Evolutionary conservation across 176 grass and related monocot species (phyloP), one percentile per base, ranked within the genome.

Genomic region (Triticum timopheevii): DNA sequence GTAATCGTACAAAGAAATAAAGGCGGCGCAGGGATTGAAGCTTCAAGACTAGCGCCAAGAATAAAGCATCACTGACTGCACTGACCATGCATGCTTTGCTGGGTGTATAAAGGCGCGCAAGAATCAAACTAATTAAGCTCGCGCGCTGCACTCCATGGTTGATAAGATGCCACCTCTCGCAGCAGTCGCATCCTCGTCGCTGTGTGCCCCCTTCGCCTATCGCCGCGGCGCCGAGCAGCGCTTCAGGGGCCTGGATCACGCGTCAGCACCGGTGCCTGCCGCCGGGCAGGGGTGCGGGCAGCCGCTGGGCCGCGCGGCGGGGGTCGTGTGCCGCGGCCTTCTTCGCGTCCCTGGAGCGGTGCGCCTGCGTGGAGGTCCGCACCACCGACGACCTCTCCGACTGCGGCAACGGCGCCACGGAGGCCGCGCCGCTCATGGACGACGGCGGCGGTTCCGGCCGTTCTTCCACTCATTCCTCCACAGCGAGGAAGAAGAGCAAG

Each of bases 231-330:
- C 31, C 31, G 77, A 23, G 81, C 75, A 7, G 63, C 86, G 30
- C 49, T 12, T 8, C 27, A 34, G 49, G 49, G 5, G 31, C 13
- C 24, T 6, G 8, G 25, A 90, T 49, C 81, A 73, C 47, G 3
- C 88, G 23, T 22, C 73, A 5, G 79, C 27, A 6, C 66, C 78
- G 4, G 33, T 33, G 10, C n/a, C n/a, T n/a, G n/a, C n/a, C n/a
- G n/a, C n/a, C n/a, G n/a, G n/a, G n/a, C n/a, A n/a, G n/a, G n/a
- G n/a, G n/a, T n/a, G n/a, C n/a, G n/a, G n/a, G n/a, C n/a, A n/a
- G n/a, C n/a, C n/a, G n/a, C 77, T 88, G 78, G 88, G 68, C 84
- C 82, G n/a, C 82, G 84, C 79, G 4, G 89, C 54, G 2, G 84
- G 67, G 54, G 13, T 8, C 8, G 19, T 87, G 4, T 73, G 63